Conservation (phyloP, 371 early-diverging fungal species). For the Batkoa obscura region DNA sequence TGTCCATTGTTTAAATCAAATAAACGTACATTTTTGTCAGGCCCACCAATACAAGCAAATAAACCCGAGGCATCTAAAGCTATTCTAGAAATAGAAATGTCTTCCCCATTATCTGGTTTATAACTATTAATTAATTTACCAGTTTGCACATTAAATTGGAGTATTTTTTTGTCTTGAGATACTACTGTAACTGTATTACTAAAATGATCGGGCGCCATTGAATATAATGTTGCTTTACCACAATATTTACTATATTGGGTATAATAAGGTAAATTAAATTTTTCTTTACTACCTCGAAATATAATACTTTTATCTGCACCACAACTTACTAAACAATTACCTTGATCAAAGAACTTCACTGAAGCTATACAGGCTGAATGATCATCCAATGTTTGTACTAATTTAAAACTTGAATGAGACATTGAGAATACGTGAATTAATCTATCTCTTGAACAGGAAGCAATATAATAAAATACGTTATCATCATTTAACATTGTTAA, state of each 20-base stretch:
- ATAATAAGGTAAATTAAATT: slow-evolving; percentile 13
- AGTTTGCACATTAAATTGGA: slow-evolving; percentile 31
- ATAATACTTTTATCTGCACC: slow-evolving; percentile 72
- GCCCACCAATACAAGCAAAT: slow-evolving; percentile 44
- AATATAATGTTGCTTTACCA: slow-evolving; percentile 53
- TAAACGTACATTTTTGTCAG: slow-evolving; percentile 53
- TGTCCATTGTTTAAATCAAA: slow-evolving; percentile 46
- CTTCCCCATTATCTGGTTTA: slow-evolving; percentile 28
- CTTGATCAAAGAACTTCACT: slow-evolving; percentile 42
- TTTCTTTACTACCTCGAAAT: slow-evolving; percentile 16
- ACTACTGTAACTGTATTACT: slow-evolving; percentile 37
- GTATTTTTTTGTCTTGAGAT: slow-evolving; percentile 47
- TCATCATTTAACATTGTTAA: slow-evolving; percentile 14
- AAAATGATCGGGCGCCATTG: slow-evolving; percentile 38
- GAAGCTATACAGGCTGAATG: slow-evolving; percentile 71
- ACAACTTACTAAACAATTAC: slow-evolving; percentile 47
- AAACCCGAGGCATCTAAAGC: slow-evolving; percentile 53
- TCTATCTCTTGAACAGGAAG: slow-evolving; percentile 64
- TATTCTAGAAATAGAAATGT: slow-evolving; percentile 34
- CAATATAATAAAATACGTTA: slow-evolving; percentile 21
- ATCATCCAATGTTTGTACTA: slow-evolving; percentile 64
- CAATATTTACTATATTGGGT: slow-evolving; percentile 46
- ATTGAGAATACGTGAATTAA: slow-evolving; percentile 62
- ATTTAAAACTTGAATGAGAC: slow-evolving; percentile 21
- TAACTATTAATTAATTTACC: slow-evolving; percentile 44